Percentiles rank a stretch among this genome's conserved stretches.
Evolutionary conservation across 495 filamentous ascomycete species (phyloP).

Genomic region (Jackrogersella minutella): DNA sequence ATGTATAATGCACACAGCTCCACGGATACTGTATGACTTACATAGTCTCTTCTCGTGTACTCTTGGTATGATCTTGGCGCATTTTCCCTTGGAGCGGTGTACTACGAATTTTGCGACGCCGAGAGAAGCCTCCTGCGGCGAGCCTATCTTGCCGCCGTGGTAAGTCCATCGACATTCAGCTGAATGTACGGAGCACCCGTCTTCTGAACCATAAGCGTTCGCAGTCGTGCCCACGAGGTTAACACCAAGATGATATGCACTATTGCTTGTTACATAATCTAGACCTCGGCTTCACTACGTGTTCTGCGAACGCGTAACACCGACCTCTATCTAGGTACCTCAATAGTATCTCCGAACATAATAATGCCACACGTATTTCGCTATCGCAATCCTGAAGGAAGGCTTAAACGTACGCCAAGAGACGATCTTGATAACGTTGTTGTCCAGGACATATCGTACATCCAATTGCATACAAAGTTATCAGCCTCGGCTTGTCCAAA

Average conservation of each 20-base stretch:
- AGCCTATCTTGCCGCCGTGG: conserved; percentile 25
- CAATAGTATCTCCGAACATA: conserved; percentile 23
- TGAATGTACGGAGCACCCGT: neutral
- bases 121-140: conserved; percentile 26
- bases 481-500: neutral
- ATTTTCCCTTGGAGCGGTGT: conserved; percentile 27
- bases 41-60: conserved; percentile 24
- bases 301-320: conserved; percentile 9
- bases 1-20: neutral
- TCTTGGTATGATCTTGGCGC: conserved; percentile 35
- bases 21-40: conserved; percentile 24
- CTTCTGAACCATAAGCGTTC: neutral
- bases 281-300: conserved; percentile 7
- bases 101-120: conserved; percentile 26
- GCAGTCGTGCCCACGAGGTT: neutral
- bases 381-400: conserved; percentile 13
- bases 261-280: neutral
- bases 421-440: conserved; percentile 7
- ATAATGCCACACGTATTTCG: conserved; percentile 1
- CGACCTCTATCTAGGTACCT: conserved; percentile 13
- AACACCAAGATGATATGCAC: neutral
- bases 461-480: conserved; percentile 2
- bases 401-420: conserved; percentile 20
- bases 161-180: neutral
- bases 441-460: neutral